These are phyloP conservation scores for Geosiphon pyriformis DNA, from an alignment of 192 early-diverging fungal species.

Conservation along the genomic window DNA sequence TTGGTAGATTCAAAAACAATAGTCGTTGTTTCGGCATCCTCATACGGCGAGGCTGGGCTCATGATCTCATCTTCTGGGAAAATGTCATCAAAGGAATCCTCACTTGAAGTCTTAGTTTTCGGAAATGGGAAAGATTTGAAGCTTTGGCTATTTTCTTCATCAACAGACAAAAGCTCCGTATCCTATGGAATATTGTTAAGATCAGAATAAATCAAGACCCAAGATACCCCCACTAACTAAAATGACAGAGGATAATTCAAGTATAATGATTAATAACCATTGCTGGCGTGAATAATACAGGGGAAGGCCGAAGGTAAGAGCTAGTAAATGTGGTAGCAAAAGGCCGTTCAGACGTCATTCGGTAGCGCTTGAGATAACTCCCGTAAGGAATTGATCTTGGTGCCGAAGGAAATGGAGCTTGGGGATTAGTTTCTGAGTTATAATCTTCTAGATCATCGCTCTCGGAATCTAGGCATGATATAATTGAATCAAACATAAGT, in stretches of 20 bases:
- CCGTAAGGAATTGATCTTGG: slow-evolving; percentile 55
- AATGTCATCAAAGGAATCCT: slow-evolving; percentile 24
- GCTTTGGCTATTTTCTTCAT: slow-evolving; percentile 6
- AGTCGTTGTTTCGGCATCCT: slow-evolving; percentile 39
- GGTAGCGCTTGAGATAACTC: slow-evolving; percentile 48
- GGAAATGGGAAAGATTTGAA: slow-evolving; percentile 14
- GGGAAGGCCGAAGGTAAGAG: slow-evolving; percentile 47
- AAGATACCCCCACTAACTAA: neutral
- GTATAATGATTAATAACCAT: slow-evolving; percentile 26
- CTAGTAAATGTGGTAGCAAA: slow-evolving; percentile 27
- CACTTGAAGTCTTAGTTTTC: slow-evolving; percentile 21
- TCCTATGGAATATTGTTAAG: neutral
- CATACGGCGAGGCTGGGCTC: slow-evolving; percentile 29
- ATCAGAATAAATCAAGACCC: neutral
- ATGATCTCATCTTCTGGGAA: slow-evolving; percentile 1
- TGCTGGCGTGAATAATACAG: slow-evolving; percentile 35
- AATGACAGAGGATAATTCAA: neutral
- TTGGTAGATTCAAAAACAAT: slow-evolving; percentile 50
- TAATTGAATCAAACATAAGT: neutral
- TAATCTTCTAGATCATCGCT: neutral
- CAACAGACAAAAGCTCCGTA: neutral
- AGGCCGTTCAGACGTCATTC: slow-evolving; percentile 27
- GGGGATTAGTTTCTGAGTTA: neutral
- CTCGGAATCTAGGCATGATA: neutral
- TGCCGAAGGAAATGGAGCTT: slow-evolving; percentile 10